phyloP scores from a whole-genome alignment of 2,329 filamentous ascomycete genomes.

The Aspergillus aculeatinus region DNA sequence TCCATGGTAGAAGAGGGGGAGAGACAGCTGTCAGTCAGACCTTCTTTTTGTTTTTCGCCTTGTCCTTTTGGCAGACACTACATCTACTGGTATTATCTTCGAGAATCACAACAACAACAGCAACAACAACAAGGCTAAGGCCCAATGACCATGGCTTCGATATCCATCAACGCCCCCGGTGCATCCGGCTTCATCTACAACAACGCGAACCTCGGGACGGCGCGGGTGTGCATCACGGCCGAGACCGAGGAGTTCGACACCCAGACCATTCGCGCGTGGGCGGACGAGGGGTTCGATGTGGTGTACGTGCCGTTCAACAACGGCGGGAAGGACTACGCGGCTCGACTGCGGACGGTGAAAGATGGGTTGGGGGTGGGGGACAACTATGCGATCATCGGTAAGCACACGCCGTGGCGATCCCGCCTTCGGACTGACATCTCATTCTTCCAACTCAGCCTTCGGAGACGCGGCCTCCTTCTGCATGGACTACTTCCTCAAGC shows the following conservation, averaged over 20 bases:
- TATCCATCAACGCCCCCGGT: constrained; percentile 36
- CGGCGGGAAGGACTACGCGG: constrained; percentile 51
- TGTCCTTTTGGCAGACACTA: not conserved
- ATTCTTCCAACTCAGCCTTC: constrained; percentile 55
- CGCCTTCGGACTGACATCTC: not conserved
- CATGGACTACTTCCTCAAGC: constrained; percentile 58
- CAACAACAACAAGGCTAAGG: not conserved
- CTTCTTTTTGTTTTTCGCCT: not conserved
- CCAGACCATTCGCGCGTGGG: constrained; percentile 55
- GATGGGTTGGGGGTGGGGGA: constrained; percentile 58
- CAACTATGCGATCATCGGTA: constrained; percentile 63
- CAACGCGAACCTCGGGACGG: constrained; percentile 30
- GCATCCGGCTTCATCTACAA: constrained; percentile 36
- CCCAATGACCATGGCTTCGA: constrained; percentile 27
- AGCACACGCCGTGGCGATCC: constrained; percentile 7
- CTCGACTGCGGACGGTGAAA: constrained; percentile 51
- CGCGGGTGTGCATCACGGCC: constrained; percentile 35
- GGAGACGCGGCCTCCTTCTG: constrained; percentile 61
- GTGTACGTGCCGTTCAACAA: constrained; percentile 58
- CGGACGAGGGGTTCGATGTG: constrained; percentile 60
- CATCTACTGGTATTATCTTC: not conserved
- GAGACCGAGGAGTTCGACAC: constrained; percentile 52
- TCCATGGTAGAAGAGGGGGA: not conserved
- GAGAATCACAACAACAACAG: not conserved
- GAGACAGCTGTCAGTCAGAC: not conserved